These are phyloP conservation scores for Spinellus fusiger DNA, from an alignment of 192 early-diverging fungal genomes.

Conservation along the genomic window DNA sequence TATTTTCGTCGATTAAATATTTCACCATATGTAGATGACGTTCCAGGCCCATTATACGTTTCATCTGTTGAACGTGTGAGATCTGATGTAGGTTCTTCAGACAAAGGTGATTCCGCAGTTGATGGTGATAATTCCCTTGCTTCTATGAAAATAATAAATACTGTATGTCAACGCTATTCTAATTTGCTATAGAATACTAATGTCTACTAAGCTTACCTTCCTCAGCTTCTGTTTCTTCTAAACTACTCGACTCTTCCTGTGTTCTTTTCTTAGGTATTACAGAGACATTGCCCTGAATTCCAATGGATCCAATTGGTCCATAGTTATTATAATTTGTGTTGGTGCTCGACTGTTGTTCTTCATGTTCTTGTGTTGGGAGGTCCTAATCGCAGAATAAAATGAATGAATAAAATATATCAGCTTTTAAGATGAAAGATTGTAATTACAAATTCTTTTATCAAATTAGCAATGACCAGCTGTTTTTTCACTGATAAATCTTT, in stretches of 20 bases:
- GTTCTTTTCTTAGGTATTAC: not conserved
- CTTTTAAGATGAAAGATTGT: slow-evolving; percentile 6
- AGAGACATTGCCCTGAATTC: slow-evolving; percentile 4
- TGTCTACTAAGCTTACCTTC: slow-evolving; percentile 7
- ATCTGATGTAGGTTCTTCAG: not conserved
- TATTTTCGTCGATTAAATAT: not conserved
- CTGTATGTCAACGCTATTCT: slow-evolving; percentile 4
- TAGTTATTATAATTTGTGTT: slow-evolving; percentile 5
- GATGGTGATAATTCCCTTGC: slow-evolving; percentile 1
- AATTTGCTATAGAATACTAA: slow-evolving; percentile 3
- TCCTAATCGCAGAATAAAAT: not conserved
- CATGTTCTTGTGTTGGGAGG: not conserved
- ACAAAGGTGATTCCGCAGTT: not conserved
- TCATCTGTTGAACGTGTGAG: not conserved
- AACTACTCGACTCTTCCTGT: slow-evolving; percentile 1
- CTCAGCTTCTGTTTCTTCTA: not conserved
- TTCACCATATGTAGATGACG: slow-evolving; percentile 5
- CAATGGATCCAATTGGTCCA: slow-evolving; percentile 1
- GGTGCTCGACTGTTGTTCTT: not conserved
- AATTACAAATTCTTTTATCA: slow-evolving; percentile 6
- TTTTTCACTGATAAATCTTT: slow-evolving; percentile 1
- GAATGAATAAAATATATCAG: not conserved
- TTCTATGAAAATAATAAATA: slow-evolving; percentile 7
- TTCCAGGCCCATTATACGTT: not conserved
- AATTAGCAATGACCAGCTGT: not conserved